Evolutionary conservation across 495 filamentous ascomycete genomes (phyloP).

Genomic region (Chaetomidium leptoderma): DNA sequence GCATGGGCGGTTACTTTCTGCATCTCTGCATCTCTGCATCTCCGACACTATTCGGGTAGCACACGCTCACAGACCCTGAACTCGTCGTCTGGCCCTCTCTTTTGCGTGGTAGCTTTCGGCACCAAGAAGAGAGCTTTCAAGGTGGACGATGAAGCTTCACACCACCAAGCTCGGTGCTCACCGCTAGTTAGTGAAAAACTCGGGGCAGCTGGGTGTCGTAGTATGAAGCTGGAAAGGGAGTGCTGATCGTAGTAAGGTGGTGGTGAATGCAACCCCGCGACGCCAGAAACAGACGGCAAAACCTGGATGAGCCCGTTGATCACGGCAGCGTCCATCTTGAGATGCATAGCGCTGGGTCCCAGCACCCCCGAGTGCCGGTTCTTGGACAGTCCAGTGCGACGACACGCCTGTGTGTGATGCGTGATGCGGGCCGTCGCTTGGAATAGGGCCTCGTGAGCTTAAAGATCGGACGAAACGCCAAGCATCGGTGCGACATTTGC

Average conservation of each 20-base stretch:
- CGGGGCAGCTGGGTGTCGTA: neutral
- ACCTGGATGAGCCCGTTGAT: conserved; percentile 26
- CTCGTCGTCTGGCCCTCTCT: no score
- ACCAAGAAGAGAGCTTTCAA: no score
- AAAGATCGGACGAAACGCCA: conserved; percentile 26
- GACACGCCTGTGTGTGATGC: conserved; percentile 15
- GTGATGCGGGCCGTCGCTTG: conserved; percentile 13
- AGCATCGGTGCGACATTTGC: neutral
- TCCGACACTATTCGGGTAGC: neutral
- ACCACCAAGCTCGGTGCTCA: no score
- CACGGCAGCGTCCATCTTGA: conserved; percentile 19
- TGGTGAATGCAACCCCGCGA: conserved; percentile 26
- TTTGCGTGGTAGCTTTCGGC: no score
- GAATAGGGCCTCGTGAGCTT: conserved; percentile 14
- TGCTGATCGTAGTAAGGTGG: neutral
- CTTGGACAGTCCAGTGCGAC: neutral
- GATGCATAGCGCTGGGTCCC: neutral
- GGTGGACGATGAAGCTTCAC: no score
- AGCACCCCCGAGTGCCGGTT: conserved; percentile 3
- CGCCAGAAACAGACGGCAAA: conserved; percentile 17
- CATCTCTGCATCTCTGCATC: no score
- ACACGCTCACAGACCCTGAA: neutral
- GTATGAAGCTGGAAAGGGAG: neutral
- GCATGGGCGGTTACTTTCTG: neutral
- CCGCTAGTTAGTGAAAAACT: no score